Conservation (phyloP, 441 rosid genomes). For the Manihot esculenta region DNA sequence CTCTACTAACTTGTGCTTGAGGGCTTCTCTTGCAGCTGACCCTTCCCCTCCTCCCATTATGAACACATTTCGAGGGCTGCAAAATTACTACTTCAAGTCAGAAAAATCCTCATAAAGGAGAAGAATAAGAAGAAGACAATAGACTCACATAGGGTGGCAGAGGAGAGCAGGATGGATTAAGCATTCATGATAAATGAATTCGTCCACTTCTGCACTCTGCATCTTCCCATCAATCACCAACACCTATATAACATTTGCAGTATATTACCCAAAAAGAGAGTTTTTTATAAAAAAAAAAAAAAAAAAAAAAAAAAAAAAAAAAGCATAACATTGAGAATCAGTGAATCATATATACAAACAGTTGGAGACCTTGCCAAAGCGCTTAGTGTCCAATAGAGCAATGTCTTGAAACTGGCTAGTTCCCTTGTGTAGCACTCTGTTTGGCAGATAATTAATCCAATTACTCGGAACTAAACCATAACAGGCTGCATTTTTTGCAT, state of each 20-base stretch:
- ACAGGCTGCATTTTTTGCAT: too few relatives aligned
- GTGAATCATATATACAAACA: too few relatives aligned
- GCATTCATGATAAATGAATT: conserved; percentile 92
- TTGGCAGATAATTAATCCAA: too few relatives aligned
- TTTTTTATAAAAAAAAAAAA: too few relatives aligned
- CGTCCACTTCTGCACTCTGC: conserved; percentile 95
- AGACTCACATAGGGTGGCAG: conserved; percentile 62
- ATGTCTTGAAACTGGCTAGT: conserved; percentile 80
- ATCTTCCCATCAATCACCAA: conserved; percentile 93
- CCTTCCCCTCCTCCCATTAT: conserved; percentile 99
- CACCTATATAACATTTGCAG: conserved; percentile 36
- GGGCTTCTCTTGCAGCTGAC: conserved; percentile 92
- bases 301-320: too few relatives aligned
- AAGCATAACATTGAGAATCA: too few relatives aligned
- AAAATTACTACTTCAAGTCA: neutral
- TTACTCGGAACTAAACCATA: too few relatives aligned
- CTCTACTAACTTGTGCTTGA: conserved; percentile 63
- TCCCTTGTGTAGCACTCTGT: conserved; percentile 75
- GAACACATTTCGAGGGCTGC: conserved; percentile 69
- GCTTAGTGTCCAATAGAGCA: conserved; percentile 79
- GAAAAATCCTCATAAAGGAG: too few relatives aligned
- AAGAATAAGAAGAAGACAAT: too few relatives aligned
- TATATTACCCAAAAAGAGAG: too few relatives aligned
- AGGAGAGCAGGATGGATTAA: conserved; percentile 81
- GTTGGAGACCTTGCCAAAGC: conserved; percentile 85